Base-by-base conservation (phyloP, 495 filamentous ascomycete genomes). In the Penicillium paradoxum region DNA sequence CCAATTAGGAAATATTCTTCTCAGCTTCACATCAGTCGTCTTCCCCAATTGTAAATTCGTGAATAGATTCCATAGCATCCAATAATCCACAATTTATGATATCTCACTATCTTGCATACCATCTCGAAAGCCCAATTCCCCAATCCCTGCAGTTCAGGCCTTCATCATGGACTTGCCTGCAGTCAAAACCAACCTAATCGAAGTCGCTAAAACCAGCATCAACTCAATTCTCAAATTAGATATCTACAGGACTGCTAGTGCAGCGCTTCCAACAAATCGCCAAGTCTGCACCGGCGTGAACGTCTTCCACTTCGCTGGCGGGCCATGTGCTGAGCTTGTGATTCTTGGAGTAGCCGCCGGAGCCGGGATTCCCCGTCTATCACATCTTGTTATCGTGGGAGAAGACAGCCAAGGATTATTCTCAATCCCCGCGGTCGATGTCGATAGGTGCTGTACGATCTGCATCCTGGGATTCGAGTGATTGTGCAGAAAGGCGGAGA, bases 391-490 rank as follows among this genome's bases (percentile, higher is more conserved):
- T 8, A 61, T 62, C 6, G 55, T 67, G 6, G 59, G 58, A 0
- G 62, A 67, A 46, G 57, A 65, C 14, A 14, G 45, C 33, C 32
- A 36, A 10, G 33, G 53, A 61, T 59, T 0, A 56, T 69, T 4
- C 41, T 66, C 25, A 69, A 47, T 53, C 66, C 66, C 5, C 67
- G 66, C 48, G 66, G 66, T 10, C 57, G 66, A 15, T 69, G 66
- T 32, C 57, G 66, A 21, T 64, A 69, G 27, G 53, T 69, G 4
- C 49, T 69, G 44, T 45, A 49, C 9, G 66, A 69, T 54, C 53
- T 60, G 19, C 63, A 66, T 39, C 66, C 66, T 10, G 53, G 40
- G 1, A 61, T 69, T 22, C 44, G 50, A 10, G 63, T 60, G 6
- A 57, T 69, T 19, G 46, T 67, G 25, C 38, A 50, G 19, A 55